Evolutionary conservation across 2,329 filamentous ascomycete species (phyloP), one percentile per base, ranked within the genome.

Genomic region (Paradendryphiella salina): DNA sequence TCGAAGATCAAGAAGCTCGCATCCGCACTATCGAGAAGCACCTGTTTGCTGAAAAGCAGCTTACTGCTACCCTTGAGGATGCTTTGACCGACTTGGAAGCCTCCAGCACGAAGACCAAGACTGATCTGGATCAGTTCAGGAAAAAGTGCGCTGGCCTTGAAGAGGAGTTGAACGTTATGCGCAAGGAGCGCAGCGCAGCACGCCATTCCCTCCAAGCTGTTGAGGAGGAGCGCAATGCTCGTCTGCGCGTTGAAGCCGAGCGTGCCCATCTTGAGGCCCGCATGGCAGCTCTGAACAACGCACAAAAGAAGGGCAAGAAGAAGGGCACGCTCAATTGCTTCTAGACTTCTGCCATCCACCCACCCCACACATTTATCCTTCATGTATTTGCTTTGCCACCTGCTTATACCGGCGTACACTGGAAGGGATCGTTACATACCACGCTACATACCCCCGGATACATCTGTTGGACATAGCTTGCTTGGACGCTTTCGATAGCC

Each of bases 271-370:
- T 99, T 20, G 93, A 99, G 76, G 90, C 96, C 78, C 85, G 93
- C 49, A 99, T 80, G 78, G 71, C 70, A 38, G 75, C 76, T 47
- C 72, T 99, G 86, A 91, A 93, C 67, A 87, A 89, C 51, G 87
- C 94, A 73, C 92, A 87, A 76, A 87, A 89, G 78, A 94, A 95
- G 56, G 96, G 93, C 82, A 92, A 95, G 76, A 92, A 95, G 76
- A 96, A 96, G 83, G 85, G 88, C 67, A 92, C 88, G 62, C 82
- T 99, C 75, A 97, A 96, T 79, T 99, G 94, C 82, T 99, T 99
- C 80, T 96, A 90, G 60, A 31, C 42, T 41, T 36, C 34, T 44
- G 20, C 21, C 41, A 47, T n/a, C 18, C 21, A 40, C 17, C 31
- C 46, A 33, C 57, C 44, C 52, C 32, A 51, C 18, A 50, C 34